A percentile compares a stretch with the other conserved stretches of the same genome.
These are phyloP conservation scores for Haberlea rhodopensis DNA, from an alignment of 257 asterid genomes.

Conservation along the genomic window DNA sequence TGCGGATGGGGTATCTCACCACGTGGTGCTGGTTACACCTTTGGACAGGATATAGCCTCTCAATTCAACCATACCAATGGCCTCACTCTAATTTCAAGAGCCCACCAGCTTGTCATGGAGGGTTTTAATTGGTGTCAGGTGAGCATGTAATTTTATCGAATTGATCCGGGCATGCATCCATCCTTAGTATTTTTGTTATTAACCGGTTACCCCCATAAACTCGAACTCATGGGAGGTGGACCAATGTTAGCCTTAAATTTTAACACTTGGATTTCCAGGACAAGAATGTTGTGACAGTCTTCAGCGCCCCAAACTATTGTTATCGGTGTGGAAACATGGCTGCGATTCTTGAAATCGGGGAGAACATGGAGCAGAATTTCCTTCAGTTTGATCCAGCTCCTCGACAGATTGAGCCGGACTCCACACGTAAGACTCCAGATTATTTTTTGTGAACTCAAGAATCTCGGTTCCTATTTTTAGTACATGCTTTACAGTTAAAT, in stretches of 20 bases:
- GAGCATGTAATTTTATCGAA: slow-evolving; percentile 29
- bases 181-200: slow-evolving; percentile 18
- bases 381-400: slow-evolving; percentile 97
- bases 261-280: slow-evolving; percentile 45
- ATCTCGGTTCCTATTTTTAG: slow-evolving; percentile 31
- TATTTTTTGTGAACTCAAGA: slow-evolving; percentile 67
- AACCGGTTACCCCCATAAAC: slow-evolving; percentile 7
- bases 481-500: slow-evolving; percentile 36
- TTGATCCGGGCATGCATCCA: slow-evolving; percentile 15
- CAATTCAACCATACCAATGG: slow-evolving; percentile 97
- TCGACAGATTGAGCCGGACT: slow-evolving; percentile 91
- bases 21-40: slow-evolving; percentile 95
- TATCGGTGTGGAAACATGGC: slow-evolving; percentile 99
- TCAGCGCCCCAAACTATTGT: slow-evolving; percentile 94
- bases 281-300: slow-evolving; percentile 89
- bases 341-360: slow-evolving; percentile 89
- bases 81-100: slow-evolving; percentile 87
- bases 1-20: slow-evolving; percentile 99
- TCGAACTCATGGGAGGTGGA: neutral
- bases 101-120: slow-evolving; percentile 98
- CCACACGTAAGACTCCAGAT: slow-evolving; percentile 92
- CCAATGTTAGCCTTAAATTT: slow-evolving; percentile 12
- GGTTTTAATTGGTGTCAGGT: slow-evolving; percentile 99
- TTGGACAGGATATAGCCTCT: slow-evolving; percentile 94
- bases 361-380: slow-evolving; percentile 90